phyloP scores from a whole-genome alignment of 257 asterid genomes.

The Gardenia jasminoides region DNA sequence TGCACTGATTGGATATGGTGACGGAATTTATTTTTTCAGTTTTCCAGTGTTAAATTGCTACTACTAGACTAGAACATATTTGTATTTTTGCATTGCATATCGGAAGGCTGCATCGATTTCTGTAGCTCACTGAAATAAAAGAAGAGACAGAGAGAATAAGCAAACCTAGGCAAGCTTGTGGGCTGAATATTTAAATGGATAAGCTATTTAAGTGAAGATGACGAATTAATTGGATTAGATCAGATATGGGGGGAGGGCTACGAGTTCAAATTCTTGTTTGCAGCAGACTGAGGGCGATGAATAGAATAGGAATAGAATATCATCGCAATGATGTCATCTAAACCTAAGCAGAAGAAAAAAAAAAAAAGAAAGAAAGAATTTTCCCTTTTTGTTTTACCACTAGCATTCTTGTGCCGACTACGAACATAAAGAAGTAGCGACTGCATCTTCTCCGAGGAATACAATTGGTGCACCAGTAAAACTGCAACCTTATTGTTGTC shows the following conservation, averaged over 20 bases:
- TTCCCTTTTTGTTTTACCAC: too few species aligned
- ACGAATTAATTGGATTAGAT: background rate
- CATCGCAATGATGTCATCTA: constrained; percentile 37
- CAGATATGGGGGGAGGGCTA: background rate
- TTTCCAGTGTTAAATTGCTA: background rate
- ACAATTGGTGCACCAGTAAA: background rate
- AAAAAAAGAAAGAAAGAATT: too few species aligned
- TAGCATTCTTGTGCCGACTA: background rate
- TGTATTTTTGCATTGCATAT: background rate
- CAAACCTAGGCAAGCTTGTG: constrained; percentile 26
- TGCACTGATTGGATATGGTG: background rate
- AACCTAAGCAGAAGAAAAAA: background rate
- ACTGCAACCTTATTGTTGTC: background rate
- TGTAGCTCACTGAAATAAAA: background rate
- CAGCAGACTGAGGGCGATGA: background rate
- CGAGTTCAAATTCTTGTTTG: background rate
- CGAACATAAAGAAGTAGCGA: background rate
- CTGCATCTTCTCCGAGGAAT: background rate
- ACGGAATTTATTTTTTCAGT: background rate
- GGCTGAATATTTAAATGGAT: background rate
- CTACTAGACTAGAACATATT: background rate
- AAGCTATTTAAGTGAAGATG: background rate
- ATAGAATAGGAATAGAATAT: background rate
- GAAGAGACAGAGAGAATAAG: constrained; percentile 18
- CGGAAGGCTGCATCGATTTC: constrained; percentile 3